Evolutionary conservation across 306 rosid species (phyloP).

Genomic region (Prunus mume): DNA sequence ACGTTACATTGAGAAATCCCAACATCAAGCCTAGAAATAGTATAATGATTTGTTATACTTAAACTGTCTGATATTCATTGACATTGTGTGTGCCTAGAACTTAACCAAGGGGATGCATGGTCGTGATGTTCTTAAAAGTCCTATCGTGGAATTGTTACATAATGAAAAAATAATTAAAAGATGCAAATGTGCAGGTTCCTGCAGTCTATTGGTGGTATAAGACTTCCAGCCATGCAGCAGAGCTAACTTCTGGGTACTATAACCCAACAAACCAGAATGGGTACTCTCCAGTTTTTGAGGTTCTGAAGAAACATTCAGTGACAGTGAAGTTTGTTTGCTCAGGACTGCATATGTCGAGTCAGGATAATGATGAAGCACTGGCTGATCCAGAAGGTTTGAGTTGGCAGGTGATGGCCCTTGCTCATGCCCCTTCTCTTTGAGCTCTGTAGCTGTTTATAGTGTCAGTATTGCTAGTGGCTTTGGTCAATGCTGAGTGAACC

Average conservation of each 20-base stretch:
- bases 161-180: conserved; percentile 18
- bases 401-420: conserved; percentile 71
- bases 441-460: conserved; percentile 3
- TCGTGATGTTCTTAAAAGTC: not conserved
- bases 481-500: conserved; percentile 7
- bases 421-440: conserved; percentile 8
- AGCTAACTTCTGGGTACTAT: conserved; percentile 92
- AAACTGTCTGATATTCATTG: not conserved
- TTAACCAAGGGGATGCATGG: not conserved
- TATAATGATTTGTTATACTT: not conserved
- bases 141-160: conserved; percentile 5
- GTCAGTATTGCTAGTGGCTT: conserved; percentile 12
- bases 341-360: conserved; percentile 60
- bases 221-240: conserved; percentile 92
- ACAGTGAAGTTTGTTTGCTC: conserved; percentile 78
- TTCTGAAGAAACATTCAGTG: conserved; percentile 69
- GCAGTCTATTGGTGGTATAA: conserved; percentile 94
- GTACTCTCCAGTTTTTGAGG: conserved; percentile 78
- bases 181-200: conserved; percentile 68
- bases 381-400: conserved; percentile 87
- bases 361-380: conserved; percentile 64
- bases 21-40: not conserved
- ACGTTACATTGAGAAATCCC: not conserved
- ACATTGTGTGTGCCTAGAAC: not conserved
- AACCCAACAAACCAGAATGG: conserved; percentile 95